Evolutionary conservation across 148 eudicot genomes (phyloP).

Genomic region (Pharnaceum exiguum): DNA sequence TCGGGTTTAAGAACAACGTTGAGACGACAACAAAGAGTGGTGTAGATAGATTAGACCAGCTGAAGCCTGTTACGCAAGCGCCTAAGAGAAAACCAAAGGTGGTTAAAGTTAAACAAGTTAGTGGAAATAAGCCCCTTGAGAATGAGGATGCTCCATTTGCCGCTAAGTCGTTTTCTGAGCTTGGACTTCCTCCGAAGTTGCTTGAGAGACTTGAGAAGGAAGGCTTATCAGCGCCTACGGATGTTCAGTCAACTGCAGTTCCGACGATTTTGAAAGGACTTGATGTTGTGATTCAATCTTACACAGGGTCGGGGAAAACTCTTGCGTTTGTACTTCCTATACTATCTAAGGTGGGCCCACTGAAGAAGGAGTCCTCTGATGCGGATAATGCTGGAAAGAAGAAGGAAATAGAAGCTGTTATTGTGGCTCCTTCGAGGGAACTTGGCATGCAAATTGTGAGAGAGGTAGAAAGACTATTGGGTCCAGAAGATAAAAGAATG

Average conservation of each 20-base stretch:
- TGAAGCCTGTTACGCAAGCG: constrained; percentile 31
- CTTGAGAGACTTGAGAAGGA: constrained; percentile 68
- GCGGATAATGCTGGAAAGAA: constrained; percentile 30
- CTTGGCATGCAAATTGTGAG: constrained; percentile 96
- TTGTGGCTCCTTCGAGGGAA: constrained; percentile 93
- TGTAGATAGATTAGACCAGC: constrained; percentile 21
- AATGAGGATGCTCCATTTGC: constrained; percentile 70
- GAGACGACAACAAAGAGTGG: constrained; percentile 22
- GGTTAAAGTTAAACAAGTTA: constrained; percentile 23
- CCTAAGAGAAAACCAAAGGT: constrained; percentile 37
- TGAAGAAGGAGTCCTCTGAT: constrained; percentile 27
- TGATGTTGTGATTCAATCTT: constrained; percentile 89
- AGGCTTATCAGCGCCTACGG: constrained; percentile 72
- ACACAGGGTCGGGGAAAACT: constrained; percentile 96
- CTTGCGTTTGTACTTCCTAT: constrained; percentile 92
- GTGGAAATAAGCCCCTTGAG: constrained; percentile 37
- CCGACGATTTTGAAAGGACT: constrained; percentile 66
- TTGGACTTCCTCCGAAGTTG: constrained; percentile 73
- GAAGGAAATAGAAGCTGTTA: constrained; percentile 70
- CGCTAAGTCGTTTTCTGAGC: constrained; percentile 77
- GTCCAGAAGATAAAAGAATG: constrained; percentile 60
- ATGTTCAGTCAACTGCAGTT: constrained; percentile 82
- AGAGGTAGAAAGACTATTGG: constrained; percentile 79
- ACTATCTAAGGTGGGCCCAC: constrained; percentile 74
- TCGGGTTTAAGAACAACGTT: constrained; percentile 48